Evolutionary conservation across 208 protist genomes (phyloP).

Genomic region (Acanthamoeba royreba): DNA sequence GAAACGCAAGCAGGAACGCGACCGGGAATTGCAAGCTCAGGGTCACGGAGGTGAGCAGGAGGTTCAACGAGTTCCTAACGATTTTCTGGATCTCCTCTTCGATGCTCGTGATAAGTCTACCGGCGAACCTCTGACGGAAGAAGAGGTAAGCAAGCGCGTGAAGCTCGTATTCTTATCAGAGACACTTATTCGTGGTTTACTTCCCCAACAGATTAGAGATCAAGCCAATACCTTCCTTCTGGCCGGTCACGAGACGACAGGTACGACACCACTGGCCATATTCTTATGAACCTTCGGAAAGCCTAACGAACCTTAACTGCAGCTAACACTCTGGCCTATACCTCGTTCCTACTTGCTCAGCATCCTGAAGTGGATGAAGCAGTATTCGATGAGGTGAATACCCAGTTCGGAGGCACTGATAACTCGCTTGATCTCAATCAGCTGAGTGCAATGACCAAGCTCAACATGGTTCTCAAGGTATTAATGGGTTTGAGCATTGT

Average conservation of each 20-base stretch:
- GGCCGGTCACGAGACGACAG: conserved; percentile 5
- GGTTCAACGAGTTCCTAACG: neutral
- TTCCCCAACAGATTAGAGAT: neutral
- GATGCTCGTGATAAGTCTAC: conserved; percentile 21
- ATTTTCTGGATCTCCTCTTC: neutral
- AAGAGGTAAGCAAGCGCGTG: neutral
- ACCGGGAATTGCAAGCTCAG: neutral
- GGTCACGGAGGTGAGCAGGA: neutral
- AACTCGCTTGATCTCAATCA: neutral
- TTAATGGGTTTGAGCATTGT: neutral
- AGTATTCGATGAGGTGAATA: neutral
- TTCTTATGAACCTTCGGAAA: neutral
- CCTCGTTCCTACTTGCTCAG: neutral
- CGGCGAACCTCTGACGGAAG: neutral
- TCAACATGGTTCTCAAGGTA: conserved; percentile 1
- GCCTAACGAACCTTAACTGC: neutral
- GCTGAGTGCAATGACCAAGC: neutral
- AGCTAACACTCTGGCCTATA: conserved; percentile 12
- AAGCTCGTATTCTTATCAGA: too few species aligned
- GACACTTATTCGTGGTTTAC: neutral
- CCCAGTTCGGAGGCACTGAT: neutral
- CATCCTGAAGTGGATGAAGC: conserved; percentile 6
- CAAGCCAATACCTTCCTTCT: neutral
- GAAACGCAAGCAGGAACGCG: neutral
- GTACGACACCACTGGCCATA: neutral